Evolutionary conservation across 2,329 filamentous ascomycete genomes (phyloP), one percentile per base, ranked within the genome.

Genomic region (Beauveria sp.): DNA sequence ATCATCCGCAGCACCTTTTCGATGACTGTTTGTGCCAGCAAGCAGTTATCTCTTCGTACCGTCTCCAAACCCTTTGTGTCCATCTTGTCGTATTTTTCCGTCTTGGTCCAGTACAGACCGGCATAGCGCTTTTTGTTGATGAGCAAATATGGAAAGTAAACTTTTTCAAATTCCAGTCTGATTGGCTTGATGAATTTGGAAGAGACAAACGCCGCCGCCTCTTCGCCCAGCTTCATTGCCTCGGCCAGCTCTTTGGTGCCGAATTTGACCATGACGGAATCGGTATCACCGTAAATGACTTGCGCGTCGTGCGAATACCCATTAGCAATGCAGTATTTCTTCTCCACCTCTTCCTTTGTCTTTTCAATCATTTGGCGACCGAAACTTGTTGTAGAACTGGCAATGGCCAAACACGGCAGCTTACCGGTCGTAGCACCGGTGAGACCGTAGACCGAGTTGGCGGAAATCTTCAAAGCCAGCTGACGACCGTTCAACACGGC

Each of bases 71-170:
- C 94, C 74, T 99, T 99, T 63, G 91, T 97, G 75, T 99, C 94
- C 96, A 99, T 99, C 80, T 97, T 99, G 82, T 99, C 96, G 73
- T 89, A 94, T 75, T 96, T 97, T 47, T 93, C 84, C 0, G 93
- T 85, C 66, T 89, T 94, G 5, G 94, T 99, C 92, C 92, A 99
- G 77, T 91, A 97, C 37, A 99, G 77, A n/a, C 94, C 94, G 9
- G 94, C 94, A 70, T 99, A 99, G 65, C 94, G 89, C 80, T 99
- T 99, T 81, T 99, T 99, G 85, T 99, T 99, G 85, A 99, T 99
- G 56, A 99, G 82, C 40, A 99, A 82, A 72, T 99, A 99, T 1
- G 94, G 94, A 72, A 90, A 99, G 76, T 99, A 99, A 1, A 99
- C 93, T 76, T 99, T 99, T 74, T 99, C 94, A 75, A 99, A 99